phyloP scores from a whole-genome alignment of 352 stramenopile genomes.

The Pythium phragmitis region DNA sequence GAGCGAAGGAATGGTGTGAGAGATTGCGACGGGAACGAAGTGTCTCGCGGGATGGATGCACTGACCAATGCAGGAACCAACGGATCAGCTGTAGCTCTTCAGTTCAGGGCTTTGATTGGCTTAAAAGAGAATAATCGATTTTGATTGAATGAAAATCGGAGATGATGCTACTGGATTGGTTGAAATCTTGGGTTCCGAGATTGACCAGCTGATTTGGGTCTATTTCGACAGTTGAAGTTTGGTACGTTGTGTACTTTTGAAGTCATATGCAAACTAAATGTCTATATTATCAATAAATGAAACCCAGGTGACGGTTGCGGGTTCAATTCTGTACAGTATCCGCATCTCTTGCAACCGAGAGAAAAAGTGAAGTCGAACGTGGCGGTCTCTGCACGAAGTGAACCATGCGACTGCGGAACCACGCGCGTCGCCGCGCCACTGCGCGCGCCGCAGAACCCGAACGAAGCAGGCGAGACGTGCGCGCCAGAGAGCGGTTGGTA shows the following conservation, averaged over 20 bases:
- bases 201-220: not conserved
- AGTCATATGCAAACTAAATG: not conserved
- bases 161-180: constrained; percentile 1
- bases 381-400: too few species aligned
- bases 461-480: not conserved
- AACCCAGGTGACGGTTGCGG: not conserved
- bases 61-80: constrained; percentile 9
- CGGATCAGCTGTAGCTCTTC: constrained; percentile 8
- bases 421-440: constrained; percentile 12
- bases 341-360: constrained; percentile 10
- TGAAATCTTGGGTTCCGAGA: not conserved
- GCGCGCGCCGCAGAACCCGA: not conserved
- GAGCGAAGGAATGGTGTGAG: constrained; percentile 4
- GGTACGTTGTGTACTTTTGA: not conserved
- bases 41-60: constrained; percentile 19
- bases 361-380: not conserved
- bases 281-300: constrained; percentile 6
- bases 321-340: not conserved
- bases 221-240: constrained; percentile 25
- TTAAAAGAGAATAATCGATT: not conserved
- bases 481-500: too few species aligned
- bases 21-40: not conserved
- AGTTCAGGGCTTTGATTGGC: not conserved
- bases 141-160: not conserved
- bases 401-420: constrained; percentile 23